phyloP scores from a whole-genome alignment of 2,329 filamentous ascomycete genomes.

The Fusarium pseudograminearum region DNA sequence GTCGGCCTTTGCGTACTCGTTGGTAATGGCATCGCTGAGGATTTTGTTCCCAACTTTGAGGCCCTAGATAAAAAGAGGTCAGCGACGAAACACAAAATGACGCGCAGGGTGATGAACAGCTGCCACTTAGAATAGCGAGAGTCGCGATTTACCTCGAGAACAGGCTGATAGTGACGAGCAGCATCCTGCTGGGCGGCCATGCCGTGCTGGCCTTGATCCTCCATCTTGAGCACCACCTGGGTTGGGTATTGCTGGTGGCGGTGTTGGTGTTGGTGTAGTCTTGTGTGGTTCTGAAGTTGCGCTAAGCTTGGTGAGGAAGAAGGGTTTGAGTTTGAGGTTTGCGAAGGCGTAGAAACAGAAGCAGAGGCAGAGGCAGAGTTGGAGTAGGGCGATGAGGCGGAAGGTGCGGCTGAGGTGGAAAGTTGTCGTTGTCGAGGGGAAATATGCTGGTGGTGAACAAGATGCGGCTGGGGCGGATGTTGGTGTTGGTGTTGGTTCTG shows the following conservation, averaged over 20 bases:
- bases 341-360: slow-evolving; percentile 9
- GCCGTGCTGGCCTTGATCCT: slow-evolving; percentile 55
- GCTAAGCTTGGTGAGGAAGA: slow-evolving; percentile 37
- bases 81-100: slow-evolving; percentile 25
- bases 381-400: slow-evolving; percentile 31
- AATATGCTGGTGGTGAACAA: slow-evolving; percentile 24
- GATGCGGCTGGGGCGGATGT: slow-evolving; percentile 9
- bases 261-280: slow-evolving; percentile 23
- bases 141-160: slow-evolving; percentile 62
- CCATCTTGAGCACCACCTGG: slow-evolving; percentile 49
- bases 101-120: slow-evolving; percentile 17
- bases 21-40: slow-evolving; percentile 80
- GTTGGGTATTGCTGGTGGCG: slow-evolving; percentile 27
- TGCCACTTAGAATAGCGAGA: neutral
- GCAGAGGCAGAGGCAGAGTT: slow-evolving; percentile 25
- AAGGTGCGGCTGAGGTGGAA: slow-evolving; percentile 27
- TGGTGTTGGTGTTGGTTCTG: neutral
- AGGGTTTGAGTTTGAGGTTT: slow-evolving; percentile 30
- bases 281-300: slow-evolving; percentile 36
- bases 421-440: slow-evolving; percentile 34
- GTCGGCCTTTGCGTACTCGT: slow-evolving; percentile 91
- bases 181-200: slow-evolving; percentile 71
- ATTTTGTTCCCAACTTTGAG: slow-evolving; percentile 84
- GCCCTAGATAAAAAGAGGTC: slow-evolving; percentile 68
- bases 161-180: slow-evolving; percentile 69